These are phyloP conservation scores for Geotrichum siamense DNA, from an alignment of 1,139 yeast genomes.

Conservation along the genomic window DNA sequence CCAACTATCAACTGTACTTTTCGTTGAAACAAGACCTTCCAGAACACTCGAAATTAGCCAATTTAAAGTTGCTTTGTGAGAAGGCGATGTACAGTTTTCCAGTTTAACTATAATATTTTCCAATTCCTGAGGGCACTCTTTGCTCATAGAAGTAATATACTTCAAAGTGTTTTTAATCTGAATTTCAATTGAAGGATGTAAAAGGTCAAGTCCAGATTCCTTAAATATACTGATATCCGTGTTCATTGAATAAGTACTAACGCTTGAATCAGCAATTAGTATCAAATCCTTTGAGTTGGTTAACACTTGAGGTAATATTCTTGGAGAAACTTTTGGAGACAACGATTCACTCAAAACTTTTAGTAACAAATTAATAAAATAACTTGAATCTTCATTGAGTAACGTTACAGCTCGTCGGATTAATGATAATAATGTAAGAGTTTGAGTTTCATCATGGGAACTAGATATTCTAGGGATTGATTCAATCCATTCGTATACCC, in stretches of 20 bases:
- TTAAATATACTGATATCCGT: neutral
- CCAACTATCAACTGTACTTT: constrained; percentile 13
- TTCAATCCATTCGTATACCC: constrained; percentile 30
- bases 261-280: neutral
- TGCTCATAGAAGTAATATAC: constrained; percentile 2
- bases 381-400: constrained; percentile 14
- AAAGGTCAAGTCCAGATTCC: constrained; percentile 9
- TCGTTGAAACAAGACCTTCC: constrained; percentile 20
- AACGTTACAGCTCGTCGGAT: constrained; percentile 20
- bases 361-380: constrained; percentile 5
- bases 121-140: neutral
- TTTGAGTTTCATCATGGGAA: constrained; percentile 27
- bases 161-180: constrained; percentile 3
- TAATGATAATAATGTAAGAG: constrained; percentile 21
- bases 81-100: constrained; percentile 1
- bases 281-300: constrained; percentile 10
- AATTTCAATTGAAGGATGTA: constrained; percentile 2
- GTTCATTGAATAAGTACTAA: neutral
- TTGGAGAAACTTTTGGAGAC: constrained; percentile 1
- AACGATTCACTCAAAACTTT: constrained; percentile 6
- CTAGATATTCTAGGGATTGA: constrained; percentile 29
- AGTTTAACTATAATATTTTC: constrained; percentile 10
- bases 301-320: constrained; percentile 8
- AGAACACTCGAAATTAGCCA: constrained; percentile 28
- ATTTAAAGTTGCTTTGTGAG: constrained; percentile 15